A percentile compares a stretch with the other conserved stretches of the same genome.
Conservation (phyloP, 208 protist genomes). For the Phytomonas sp. region DNA sequence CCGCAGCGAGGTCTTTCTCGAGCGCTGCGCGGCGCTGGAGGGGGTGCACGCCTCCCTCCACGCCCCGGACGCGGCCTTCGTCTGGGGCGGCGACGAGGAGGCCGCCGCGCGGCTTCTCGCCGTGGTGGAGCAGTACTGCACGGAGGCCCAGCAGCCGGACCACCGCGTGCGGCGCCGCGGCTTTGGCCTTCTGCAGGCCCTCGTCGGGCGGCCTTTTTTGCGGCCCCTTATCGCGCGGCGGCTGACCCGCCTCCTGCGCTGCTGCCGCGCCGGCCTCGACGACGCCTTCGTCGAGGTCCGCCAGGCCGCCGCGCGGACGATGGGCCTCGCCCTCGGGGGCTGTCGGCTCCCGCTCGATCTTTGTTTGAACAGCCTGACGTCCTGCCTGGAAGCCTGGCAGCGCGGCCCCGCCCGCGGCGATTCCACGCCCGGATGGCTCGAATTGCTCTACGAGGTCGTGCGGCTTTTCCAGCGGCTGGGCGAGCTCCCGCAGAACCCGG, state of each 20-base stretch:
- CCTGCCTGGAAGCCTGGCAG: slow-evolving; percentile 44
- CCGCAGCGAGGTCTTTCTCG: neutral
- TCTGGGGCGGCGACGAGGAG: slow-evolving; percentile 8
- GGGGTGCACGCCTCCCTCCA: neutral
- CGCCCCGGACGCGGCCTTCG: neutral
- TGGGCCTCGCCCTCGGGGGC: slow-evolving; percentile 20
- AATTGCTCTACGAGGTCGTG: slow-evolving; percentile 40
- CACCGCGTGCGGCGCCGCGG: slow-evolving; percentile 35
- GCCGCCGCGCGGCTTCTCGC: slow-evolving; percentile 13
- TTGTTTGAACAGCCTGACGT: slow-evolving; percentile 31
- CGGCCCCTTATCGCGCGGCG: slow-evolving; percentile 18
- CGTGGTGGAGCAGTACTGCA: slow-evolving; percentile 21
- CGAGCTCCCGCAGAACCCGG: neutral
- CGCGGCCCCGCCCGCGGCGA: slow-evolving; percentile 15
- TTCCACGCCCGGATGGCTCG: slow-evolving; percentile 41
- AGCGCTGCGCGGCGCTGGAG: neutral
- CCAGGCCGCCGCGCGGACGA: slow-evolving; percentile 27
- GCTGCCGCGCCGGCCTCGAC: slow-evolving; percentile 51
- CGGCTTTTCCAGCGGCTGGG: slow-evolving; percentile 21
- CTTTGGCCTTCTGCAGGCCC: slow-evolving; percentile 22
- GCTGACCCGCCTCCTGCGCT: slow-evolving; percentile 29
- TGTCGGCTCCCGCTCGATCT: slow-evolving; percentile 23
- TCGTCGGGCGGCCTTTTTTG: slow-evolving; percentile 16
- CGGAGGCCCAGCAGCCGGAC: slow-evolving; percentile 18
- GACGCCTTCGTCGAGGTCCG: slow-evolving; percentile 74